phyloP scores from a whole-genome alignment of 306 rosid species.

The Acacia confusa region DNA sequence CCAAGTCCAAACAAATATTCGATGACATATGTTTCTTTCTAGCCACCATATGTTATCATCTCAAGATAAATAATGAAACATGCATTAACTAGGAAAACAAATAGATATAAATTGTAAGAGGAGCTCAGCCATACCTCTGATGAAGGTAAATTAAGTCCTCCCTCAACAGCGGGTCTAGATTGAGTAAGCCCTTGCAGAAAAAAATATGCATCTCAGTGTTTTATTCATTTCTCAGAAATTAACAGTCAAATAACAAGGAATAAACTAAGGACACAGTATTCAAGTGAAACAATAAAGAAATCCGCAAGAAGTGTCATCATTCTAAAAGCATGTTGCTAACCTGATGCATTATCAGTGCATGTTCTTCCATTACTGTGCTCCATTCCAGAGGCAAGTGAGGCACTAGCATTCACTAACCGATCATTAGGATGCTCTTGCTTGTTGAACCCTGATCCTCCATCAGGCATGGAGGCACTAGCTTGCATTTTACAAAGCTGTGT shows the following conservation, averaged over 20 bases:
- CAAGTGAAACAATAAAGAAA: slow-evolving; percentile 12
- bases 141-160: slow-evolving; percentile 65
- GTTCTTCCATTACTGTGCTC: slow-evolving; percentile 76
- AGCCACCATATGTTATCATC: neutral
- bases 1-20: neutral
- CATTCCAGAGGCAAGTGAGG: slow-evolving; percentile 50
- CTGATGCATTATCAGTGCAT: slow-evolving; percentile 63
- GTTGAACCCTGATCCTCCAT: slow-evolving; percentile 64
- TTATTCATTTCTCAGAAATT: slow-evolving; percentile 20
- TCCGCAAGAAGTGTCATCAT: slow-evolving; percentile 23
- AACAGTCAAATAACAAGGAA: slow-evolving; percentile 15
- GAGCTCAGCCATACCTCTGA: slow-evolving; percentile 65
- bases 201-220: slow-evolving; percentile 39
- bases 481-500: slow-evolving; percentile 60
- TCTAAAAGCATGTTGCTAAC: slow-evolving; percentile 45
- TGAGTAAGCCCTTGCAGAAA: slow-evolving; percentile 65
- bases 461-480: slow-evolving; percentile 54
- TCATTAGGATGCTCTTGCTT: slow-evolving; percentile 69
- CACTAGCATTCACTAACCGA: slow-evolving; percentile 51
- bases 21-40: neutral
- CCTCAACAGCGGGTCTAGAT: slow-evolving; percentile 57
- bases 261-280: slow-evolving; percentile 9
- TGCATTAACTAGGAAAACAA: slow-evolving; percentile 14
- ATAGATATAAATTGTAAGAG: neutral
- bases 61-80: neutral